Percentiles rank a stretch among this genome's conserved stretches.
Conservation (phyloP, 2,329 filamentous ascomycete species). For the Aspergillus vadensis region DNA sequence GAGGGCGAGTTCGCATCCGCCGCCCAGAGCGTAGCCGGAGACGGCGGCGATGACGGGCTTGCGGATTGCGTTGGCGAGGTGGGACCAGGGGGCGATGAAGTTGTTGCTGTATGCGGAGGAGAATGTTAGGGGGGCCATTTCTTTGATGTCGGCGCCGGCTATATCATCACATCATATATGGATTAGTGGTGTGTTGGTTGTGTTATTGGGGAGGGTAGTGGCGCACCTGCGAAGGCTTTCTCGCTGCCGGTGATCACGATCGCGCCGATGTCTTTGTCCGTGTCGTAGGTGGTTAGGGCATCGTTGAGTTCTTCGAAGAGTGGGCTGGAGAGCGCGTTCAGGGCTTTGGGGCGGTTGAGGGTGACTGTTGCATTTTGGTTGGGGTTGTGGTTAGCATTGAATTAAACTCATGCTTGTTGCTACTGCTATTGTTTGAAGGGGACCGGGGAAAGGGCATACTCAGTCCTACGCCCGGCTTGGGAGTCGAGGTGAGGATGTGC, state of each 20-base stretch:
- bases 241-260: slow-evolving; percentile 87
- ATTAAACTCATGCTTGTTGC: neutral
- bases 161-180: neutral
- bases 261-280: slow-evolving; percentile 68
- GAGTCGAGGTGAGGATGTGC: slow-evolving; percentile 77
- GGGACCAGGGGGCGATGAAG: slow-evolving; percentile 95
- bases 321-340: slow-evolving; percentile 90
- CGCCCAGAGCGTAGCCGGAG: slow-evolving; percentile 90
- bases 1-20: slow-evolving; percentile 93
- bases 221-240: slow-evolving; percentile 71
- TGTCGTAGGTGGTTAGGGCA: slow-evolving; percentile 70
- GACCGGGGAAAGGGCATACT: slow-evolving; percentile 55
- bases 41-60: slow-evolving; percentile 94
- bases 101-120: slow-evolving; percentile 81
- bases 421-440: neutral
- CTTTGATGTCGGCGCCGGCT: slow-evolving; percentile 97
- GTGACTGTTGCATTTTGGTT: slow-evolving; percentile 63
- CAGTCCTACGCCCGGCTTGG: slow-evolving; percentile 85
- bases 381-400: neutral
- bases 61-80: slow-evolving; percentile 79
- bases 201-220: too few relatives aligned
- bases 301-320: slow-evolving; percentile 88
- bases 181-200: slow-evolving; percentile 2
- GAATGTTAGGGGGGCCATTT: slow-evolving; percentile 94
- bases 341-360: slow-evolving; percentile 88